phyloP scores from a whole-genome alignment of 495 filamentous ascomycete species.

The Podospora bellae-mahoneyi region DNA sequence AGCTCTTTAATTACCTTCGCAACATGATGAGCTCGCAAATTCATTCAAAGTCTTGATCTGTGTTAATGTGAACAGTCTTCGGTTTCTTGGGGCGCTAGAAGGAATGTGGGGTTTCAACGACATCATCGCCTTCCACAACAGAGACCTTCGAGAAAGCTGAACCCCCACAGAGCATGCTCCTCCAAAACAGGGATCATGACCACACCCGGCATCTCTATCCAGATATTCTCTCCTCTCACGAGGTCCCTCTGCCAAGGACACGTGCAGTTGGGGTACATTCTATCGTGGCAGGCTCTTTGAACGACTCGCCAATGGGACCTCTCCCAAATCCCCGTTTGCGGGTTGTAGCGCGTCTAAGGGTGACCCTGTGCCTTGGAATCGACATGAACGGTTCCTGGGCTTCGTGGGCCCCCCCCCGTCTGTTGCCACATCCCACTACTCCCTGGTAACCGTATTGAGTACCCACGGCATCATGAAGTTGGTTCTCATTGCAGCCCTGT shows the following conservation, averaged over 20 bases:
- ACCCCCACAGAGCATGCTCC: conserved; percentile 4
- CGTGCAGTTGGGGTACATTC: neutral
- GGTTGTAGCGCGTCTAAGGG: neutral
- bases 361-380: conserved; percentile 5
- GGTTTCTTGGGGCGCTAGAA: neutral
- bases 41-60: too few relatives aligned
- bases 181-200: conserved; percentile 6
- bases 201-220: neutral
- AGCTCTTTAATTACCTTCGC: too few relatives aligned
- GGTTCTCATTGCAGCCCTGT: neutral
- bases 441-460: neutral
- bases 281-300: neutral
- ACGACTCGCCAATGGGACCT: neutral
- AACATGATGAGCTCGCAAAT: too few relatives aligned
- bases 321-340: neutral
- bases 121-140: neutral
- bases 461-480: neutral
- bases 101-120: neutral
- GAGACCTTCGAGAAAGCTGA: neutral
- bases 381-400: neutral
- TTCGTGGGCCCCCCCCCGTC: neutral
- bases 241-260: neutral
- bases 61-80: too few relatives aligned
- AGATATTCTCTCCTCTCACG: neutral
- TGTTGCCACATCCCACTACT: conserved; percentile 7